These are phyloP conservation scores for Fagopyrum esculentum DNA, from an alignment of 148 eudicot species.

Conservation along the genomic window DNA sequence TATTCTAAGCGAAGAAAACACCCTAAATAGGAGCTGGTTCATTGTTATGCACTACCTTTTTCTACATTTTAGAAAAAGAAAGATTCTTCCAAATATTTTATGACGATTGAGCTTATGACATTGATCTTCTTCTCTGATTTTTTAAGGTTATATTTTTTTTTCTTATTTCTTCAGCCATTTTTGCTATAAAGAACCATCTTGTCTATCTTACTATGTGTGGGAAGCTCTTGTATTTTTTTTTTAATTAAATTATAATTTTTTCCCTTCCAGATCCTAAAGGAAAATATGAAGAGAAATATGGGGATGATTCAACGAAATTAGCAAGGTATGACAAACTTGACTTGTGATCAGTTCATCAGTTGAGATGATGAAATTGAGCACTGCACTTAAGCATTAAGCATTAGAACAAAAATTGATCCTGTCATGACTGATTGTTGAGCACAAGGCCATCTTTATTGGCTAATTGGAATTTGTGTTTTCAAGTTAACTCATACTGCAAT, in stretches of 20 bases:
- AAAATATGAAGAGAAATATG: slow-evolving; percentile 89
- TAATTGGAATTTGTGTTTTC: slow-evolving; percentile 21
- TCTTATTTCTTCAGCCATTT: background rate
- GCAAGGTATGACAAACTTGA: slow-evolving; percentile 94
- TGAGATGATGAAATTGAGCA: slow-evolving; percentile 97
- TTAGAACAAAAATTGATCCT: slow-evolving; percentile 94
- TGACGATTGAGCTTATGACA: too few relatives aligned
- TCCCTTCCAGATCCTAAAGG: slow-evolving; percentile 70
- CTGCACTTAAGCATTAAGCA: slow-evolving; percentile 82
- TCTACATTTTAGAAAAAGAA: too few relatives aligned
- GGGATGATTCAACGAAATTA: slow-evolving; percentile 84
- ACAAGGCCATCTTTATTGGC: too few relatives aligned
- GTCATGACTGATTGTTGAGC: slow-evolving; percentile 53
- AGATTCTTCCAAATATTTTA: too few relatives aligned
- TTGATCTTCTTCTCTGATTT: background rate
- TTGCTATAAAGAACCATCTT: background rate
- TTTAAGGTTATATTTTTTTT: background rate
- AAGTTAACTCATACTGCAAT: background rate
- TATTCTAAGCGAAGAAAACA: too few relatives aligned
- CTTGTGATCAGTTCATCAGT: slow-evolving; percentile 53
- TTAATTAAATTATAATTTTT: background rate
- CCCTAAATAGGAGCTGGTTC: too few relatives aligned
- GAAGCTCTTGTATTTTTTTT: background rate
- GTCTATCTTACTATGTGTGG: background rate
- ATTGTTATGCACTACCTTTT: too few relatives aligned